Conservation (phyloP, 495 filamentous ascomycete species). For the Penicillium angulare region DNA sequence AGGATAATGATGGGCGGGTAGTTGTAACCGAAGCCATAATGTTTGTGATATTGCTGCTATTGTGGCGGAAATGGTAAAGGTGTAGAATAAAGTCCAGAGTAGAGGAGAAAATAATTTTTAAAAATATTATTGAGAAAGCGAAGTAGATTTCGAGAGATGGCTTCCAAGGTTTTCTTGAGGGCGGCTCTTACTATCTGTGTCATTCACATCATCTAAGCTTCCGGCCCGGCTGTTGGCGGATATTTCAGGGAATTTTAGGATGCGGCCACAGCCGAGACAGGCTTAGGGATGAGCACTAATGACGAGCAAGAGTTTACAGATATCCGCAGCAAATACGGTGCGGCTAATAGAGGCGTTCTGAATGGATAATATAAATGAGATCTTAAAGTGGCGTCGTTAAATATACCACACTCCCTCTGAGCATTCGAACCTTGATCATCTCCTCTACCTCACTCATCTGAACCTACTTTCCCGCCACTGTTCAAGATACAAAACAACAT, state of each 20-base stretch:
- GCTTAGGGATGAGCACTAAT: background rate
- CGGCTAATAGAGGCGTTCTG: background rate
- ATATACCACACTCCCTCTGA: too few species aligned
- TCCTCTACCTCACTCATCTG: background rate
- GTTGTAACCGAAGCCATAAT: slow-evolving; percentile 42
- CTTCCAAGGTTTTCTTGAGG: background rate
- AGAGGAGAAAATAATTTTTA: background rate
- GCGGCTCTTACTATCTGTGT: too few species aligned
- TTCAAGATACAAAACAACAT: background rate
- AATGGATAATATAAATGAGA: slow-evolving; percentile 3
- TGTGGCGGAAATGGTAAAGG: background rate
- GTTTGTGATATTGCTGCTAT: background rate
- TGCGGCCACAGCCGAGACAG: slow-evolving; percentile 3
- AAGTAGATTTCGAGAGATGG: background rate
- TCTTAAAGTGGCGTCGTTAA: background rate
- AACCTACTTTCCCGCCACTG: background rate
- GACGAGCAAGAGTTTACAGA: background rate
- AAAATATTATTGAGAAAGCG: background rate
- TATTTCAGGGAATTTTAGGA: slow-evolving; percentile 21
- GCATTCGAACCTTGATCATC: background rate
- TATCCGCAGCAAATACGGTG: slow-evolving; percentile 1
- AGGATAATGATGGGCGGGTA: slow-evolving; percentile 52
- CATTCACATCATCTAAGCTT: background rate
- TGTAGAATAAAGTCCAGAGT: background rate
- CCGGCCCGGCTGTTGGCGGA: slow-evolving; percentile 23